phyloP scores from a whole-genome alignment of 139 green algal species.

The Coelastrella sp. region DNA sequence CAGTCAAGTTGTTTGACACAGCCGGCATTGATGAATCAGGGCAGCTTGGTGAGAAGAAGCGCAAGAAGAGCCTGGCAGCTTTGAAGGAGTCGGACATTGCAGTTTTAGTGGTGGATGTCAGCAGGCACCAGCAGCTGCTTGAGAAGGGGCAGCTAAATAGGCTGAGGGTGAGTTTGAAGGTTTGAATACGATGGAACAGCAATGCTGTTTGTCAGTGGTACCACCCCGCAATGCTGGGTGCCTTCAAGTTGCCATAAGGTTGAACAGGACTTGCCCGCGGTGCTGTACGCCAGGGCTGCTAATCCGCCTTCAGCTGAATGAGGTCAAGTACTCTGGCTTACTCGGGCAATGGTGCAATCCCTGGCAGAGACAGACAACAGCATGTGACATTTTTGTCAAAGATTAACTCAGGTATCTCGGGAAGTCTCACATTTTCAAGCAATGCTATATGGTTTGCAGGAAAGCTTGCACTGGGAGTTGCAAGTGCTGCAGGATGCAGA shows the following conservation, averaged over 20 bases:
- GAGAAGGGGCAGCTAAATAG: neutral
- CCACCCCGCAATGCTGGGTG: too few relatives aligned
- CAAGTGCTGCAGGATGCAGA: conserved; percentile 53
- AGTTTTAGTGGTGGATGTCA: conserved; percentile 65
- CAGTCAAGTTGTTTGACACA: conserved; percentile 77
- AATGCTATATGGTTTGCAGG: neutral
- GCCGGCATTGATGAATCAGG: conserved; percentile 50
- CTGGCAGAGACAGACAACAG: too few relatives aligned
- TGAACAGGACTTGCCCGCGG: too few relatives aligned
- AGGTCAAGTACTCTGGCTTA: too few relatives aligned
- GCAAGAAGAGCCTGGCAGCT: conserved; percentile 59
- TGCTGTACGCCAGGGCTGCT: too few relatives aligned
- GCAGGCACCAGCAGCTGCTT: conserved; percentile 3
- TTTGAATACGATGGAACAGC: too few relatives aligned
- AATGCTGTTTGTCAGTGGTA: too few relatives aligned
- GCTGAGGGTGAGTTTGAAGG: neutral
- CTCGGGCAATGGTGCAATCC: too few relatives aligned
- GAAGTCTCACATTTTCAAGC: neutral
- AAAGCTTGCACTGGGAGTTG: conserved; percentile 21
- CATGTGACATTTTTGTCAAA: too few relatives aligned
- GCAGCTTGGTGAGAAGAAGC: conserved; percentile 68
- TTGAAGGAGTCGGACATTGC: conserved; percentile 73
- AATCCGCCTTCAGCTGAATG: too few relatives aligned
- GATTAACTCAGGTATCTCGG: too few relatives aligned
- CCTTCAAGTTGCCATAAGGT: too few relatives aligned